Base-by-base conservation (phyloP, 2,329 filamentous ascomycete species). In the Stachybotrys echinatus region DNA sequence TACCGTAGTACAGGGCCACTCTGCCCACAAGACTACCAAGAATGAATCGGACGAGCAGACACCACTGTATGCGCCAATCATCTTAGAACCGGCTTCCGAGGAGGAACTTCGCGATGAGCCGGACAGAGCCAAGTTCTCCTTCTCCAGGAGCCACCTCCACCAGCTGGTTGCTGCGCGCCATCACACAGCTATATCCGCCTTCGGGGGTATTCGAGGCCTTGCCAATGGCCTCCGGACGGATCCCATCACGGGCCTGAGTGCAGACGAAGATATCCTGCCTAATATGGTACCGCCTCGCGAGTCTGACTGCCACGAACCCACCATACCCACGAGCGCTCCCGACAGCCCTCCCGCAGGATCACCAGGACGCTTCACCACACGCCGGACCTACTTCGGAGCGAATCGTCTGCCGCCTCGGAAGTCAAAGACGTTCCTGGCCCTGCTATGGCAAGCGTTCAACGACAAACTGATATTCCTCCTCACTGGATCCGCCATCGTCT, bases 361-460 rank as follows among this genome's bases (percentile, higher is more conserved):
- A 53, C 42, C 54, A 63, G 21, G 34, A 54, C 22, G 57, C 39
- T 68, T 63, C 40, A 52, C 62, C 19, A 88, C 91, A 58, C 82
- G 88, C 20, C 86, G 80, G 60, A 81, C 85, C 34, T 74, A 91
- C 7, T 92, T 82, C 62, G 83, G 81, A 48, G 79, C 82, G 54
- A 91, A 91, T 46, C 61, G 60, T 7, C 61, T 64, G 2, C 68
- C 62, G 0, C 82, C 81, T 55, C 81, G 81, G 58, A 87, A 87
- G 60, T 74, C 83, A 21, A 90, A 89, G 63, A 84, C 74, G 38
- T 83, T 91, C 47, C 73, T 86, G 52, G 75, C 84, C 60, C 70
- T 91, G 47, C 58, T 69, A 54, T 92, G 88, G 88, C 86, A 89
- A 59, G 87, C 87, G 1, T 89, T 89, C 69, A 90, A 91, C 62